Evolutionary conservation across 2,329 filamentous ascomycete genomes (phyloP), one percentile per base, ranked within the genome.

Genomic region (Zelopaecilomyces penicillatus): DNA sequence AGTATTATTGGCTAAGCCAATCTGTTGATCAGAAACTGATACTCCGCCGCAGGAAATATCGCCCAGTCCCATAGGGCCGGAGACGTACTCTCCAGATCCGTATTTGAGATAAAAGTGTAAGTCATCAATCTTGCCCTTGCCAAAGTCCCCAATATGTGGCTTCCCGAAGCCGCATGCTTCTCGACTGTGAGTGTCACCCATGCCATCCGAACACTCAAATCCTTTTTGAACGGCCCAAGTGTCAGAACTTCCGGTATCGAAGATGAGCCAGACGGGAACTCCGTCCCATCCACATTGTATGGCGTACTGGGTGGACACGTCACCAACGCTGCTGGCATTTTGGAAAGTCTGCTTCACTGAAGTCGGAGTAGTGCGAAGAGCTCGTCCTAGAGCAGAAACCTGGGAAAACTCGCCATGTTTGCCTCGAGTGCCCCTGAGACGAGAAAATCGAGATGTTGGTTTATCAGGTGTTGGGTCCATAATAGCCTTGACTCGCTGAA

Each of bases 221-320:
- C 63, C 61, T 1, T 53, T 54, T 8, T 60, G 59, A 31, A 65
- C 64, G 2, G 67, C 64, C 73, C 73, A 76, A 1, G 73, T 76
- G 48, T 77, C 73, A 26, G 71, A 67, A 53, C 71, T 74, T 27
- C 70, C 73, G 0, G 72, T 75, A 51, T 76, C 72, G 39, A 77
- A 60, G 9, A 74, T 53, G 29, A 76, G 54, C 60, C 63, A 67
- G 30, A 67, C 52, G 0, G 62, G 60, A 6, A 55, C 55, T 11
- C 57, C 58, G 32, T 69, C 65, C 66, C 67, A 70, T 4, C 44
- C 52, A 38, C 66, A 68, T 39, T 67, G 55, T 37, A 70, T 58
- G 44, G 64, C 65, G 42, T 70, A 70, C 42, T 69, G 66, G 3
- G 66, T 69, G 5, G 66, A 67, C 40, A 61, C 66, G 9, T 58